Conservation (phyloP, 768 basidiomycete genomes). For the Boletales sp. region DNA sequence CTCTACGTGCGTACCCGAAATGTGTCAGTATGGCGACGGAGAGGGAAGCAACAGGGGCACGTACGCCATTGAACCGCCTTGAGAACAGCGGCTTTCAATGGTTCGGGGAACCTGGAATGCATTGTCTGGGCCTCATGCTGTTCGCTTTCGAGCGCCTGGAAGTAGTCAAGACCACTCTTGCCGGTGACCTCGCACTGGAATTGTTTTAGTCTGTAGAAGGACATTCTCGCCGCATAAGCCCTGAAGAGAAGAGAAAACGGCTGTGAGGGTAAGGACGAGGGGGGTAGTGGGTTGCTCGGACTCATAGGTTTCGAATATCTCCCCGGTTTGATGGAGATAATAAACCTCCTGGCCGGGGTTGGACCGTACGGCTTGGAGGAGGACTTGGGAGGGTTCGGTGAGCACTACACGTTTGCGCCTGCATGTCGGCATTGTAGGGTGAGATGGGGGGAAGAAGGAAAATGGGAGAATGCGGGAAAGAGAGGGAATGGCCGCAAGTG, state of each 20-base stretch:
- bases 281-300: constrained; percentile 39
- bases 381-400: constrained; percentile 71
- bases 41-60: constrained; percentile 37
- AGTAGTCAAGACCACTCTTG: constrained; percentile 91
- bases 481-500: constrained; percentile 55
- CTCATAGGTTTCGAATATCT: constrained; percentile 98
- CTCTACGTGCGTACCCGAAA: constrained; percentile 49
- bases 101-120: constrained; percentile 89
- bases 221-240: constrained; percentile 87
- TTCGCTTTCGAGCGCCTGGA: constrained; percentile 90
- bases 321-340: constrained; percentile 91
- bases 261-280: constrained; percentile 24
- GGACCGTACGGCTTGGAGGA: constrained; percentile 60
- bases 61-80: constrained; percentile 95
- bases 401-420: constrained; percentile 88
- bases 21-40: constrained; percentile 12
- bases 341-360: constrained; percentile 77
- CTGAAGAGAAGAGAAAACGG: constrained; percentile 26
- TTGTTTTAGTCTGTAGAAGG: constrained; percentile 90
- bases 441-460: constrained; percentile 40
- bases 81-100: constrained; percentile 88
- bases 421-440: constrained; percentile 74
- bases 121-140: constrained; percentile 83
- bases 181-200: constrained; percentile 98
- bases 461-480: constrained; percentile 52